Conservation (phyloP, 495 filamentous ascomycete species). For the Chaetomidium leptoderma region DNA sequence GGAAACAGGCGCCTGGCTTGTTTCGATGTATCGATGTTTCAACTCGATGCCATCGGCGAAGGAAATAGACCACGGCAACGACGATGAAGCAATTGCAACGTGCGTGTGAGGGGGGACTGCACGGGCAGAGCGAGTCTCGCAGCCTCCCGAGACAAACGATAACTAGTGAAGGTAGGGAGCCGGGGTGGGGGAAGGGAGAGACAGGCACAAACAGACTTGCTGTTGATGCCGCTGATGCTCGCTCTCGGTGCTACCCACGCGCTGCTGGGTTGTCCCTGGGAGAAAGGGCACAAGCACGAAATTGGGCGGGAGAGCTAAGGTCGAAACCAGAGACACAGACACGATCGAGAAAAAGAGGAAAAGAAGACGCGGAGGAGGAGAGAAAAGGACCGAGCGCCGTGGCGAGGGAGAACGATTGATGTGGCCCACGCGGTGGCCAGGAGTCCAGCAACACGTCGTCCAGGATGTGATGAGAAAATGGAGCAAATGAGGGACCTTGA, state of each 20-base stretch:
- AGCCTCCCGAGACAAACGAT: neutral
- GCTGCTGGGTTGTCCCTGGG: slow-evolving; percentile 22
- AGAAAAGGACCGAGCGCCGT: slow-evolving; percentile 18
- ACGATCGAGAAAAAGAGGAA: slow-evolving; percentile 17
- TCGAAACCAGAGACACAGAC: neutral
- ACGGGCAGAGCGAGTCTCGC: neutral
- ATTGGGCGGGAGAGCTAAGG: slow-evolving; percentile 13
- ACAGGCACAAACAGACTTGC: slow-evolving; percentile 19
- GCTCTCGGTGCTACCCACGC: slow-evolving; percentile 17
- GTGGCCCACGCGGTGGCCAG: neutral
- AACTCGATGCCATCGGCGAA: neutral
- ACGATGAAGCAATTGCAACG: neutral
- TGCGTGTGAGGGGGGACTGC: neutral
- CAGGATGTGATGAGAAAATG: slow-evolving; percentile 12
- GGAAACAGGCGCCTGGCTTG: slow-evolving; percentile 15
- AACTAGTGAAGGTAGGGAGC: too few species aligned
- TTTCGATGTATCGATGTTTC: slow-evolving; percentile 16
- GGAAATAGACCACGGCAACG: neutral
- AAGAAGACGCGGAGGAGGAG: slow-evolving; percentile 6
- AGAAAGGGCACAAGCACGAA: slow-evolving; percentile 11
- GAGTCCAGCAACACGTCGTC: too few species aligned
- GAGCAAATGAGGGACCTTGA: slow-evolving; percentile 19
- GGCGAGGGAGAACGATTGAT: slow-evolving; percentile 6
- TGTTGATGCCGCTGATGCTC: slow-evolving; percentile 14
- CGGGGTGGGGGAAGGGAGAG: slow-evolving; percentile 2